Evolutionary conservation across 495 filamentous ascomycete species (phyloP).

Genomic region (Xylaria telfairii): DNA sequence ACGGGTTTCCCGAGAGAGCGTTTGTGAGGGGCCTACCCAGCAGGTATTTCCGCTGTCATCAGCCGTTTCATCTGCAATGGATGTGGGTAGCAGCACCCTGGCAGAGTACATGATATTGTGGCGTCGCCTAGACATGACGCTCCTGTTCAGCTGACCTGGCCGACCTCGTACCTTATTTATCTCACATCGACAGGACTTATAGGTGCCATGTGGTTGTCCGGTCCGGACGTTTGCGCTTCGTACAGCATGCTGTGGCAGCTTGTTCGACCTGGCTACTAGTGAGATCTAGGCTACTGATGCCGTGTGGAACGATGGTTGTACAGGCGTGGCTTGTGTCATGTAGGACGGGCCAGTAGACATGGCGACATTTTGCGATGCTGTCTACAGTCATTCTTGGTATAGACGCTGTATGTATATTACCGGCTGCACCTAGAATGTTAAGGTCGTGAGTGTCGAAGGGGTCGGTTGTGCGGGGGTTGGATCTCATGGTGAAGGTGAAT

Average conservation of each 20-base stretch:
- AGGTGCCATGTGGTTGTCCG: constrained; percentile 9
- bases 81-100: neutral
- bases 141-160: constrained; percentile 11
- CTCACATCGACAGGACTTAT: neutral
- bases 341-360: neutral
- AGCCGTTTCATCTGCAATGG: constrained; percentile 8
- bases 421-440: neutral
- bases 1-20: neutral
- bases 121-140: neutral
- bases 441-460: neutral
- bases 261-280: neutral
- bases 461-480: neutral
- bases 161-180: neutral
- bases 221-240: neutral
- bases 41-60: neutral
- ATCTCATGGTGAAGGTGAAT: neutral
- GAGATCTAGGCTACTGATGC: neutral
- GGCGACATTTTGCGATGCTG: neutral
- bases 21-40: neutral
- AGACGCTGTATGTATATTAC: neutral
- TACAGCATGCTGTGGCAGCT: constrained; percentile 12
- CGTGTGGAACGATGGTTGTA: neutral
- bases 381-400: neutral
- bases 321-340: constrained; percentile 1
- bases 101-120: neutral